These are phyloP conservation scores for Castanea mollissima DNA, from an alignment of 306 rosid species.

Conservation along the genomic window DNA sequence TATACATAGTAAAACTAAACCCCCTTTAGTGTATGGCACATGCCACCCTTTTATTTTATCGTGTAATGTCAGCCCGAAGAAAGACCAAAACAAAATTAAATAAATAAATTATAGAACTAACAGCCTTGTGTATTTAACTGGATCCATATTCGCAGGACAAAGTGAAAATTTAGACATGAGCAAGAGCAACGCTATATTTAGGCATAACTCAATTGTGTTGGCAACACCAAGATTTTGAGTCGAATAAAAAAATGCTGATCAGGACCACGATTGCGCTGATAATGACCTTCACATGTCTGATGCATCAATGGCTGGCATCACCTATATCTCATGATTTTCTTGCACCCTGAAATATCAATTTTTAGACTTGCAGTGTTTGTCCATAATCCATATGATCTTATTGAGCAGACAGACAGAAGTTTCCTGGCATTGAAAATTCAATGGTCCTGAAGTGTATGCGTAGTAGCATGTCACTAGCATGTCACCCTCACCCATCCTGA, in stretches of 20 bases:
- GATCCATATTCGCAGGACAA: too few species aligned
- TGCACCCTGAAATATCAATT: not conserved
- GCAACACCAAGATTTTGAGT: not conserved
- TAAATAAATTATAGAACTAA: too few species aligned
- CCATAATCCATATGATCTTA: not conserved
- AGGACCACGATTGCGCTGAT: not conserved
- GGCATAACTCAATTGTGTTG: too few species aligned
- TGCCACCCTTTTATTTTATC: not conserved
- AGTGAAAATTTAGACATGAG: too few species aligned
- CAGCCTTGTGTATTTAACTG: too few species aligned
- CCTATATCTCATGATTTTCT: not conserved
- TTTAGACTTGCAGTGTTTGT: not conserved
- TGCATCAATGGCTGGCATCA: not conserved
- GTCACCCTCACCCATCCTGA: too few species aligned
- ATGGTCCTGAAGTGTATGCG: not conserved
- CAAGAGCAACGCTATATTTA: too few species aligned
- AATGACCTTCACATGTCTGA: not conserved
- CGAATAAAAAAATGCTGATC: not conserved
- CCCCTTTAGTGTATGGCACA: not conserved
- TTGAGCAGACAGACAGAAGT: not conserved
- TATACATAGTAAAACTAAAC: not conserved
- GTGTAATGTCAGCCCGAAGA: not conserved
- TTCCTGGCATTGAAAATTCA: not conserved
- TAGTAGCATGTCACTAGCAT: too few species aligned
- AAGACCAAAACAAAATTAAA: not conserved